phyloP scores from a whole-genome alignment of 1,284 basidiomycete genomes.

The Kwoniella shivajii region DNA sequence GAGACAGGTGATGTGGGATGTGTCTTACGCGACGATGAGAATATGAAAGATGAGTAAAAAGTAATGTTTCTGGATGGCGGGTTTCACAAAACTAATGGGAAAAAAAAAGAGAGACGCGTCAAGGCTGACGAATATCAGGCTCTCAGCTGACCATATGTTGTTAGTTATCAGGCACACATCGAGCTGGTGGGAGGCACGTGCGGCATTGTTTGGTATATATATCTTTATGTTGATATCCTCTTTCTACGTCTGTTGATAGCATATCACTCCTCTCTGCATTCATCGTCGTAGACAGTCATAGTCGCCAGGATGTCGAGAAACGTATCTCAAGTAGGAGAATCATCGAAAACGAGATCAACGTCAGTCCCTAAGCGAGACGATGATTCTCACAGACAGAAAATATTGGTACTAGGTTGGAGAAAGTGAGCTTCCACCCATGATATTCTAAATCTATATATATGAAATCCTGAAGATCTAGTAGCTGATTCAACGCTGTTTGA shows the following conservation, averaged over 20 bases:
- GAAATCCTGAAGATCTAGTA: background rate
- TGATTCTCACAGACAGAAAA: constrained; percentile 57
- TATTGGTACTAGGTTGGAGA: constrained; percentile 75
- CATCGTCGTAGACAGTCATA: background rate
- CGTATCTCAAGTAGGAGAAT: constrained; percentile 21
- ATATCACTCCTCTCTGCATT: too few species aligned
- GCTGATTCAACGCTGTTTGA: background rate
- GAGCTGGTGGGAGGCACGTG: background rate
- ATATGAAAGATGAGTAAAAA: background rate
- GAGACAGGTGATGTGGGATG: background rate
- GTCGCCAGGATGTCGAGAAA: constrained; percentile 1
- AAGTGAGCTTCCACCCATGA: constrained; percentile 64
- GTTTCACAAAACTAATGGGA: background rate
- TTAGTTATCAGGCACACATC: background rate
- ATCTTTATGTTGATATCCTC: background rate
- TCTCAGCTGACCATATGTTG: too few species aligned
- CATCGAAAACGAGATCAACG: constrained; percentile 24
- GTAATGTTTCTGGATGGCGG: constrained; percentile 2
- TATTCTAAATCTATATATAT: background rate
- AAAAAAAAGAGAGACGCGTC: background rate
- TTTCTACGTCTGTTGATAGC: too few species aligned
- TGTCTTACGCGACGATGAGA: background rate
- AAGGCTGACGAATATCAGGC: background rate
- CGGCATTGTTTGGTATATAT: too few species aligned
- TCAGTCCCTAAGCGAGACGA: constrained; percentile 16